phyloP scores from a whole-genome alignment of 2,329 filamentous ascomycete species.

The Hirsutella thompsonii region DNA sequence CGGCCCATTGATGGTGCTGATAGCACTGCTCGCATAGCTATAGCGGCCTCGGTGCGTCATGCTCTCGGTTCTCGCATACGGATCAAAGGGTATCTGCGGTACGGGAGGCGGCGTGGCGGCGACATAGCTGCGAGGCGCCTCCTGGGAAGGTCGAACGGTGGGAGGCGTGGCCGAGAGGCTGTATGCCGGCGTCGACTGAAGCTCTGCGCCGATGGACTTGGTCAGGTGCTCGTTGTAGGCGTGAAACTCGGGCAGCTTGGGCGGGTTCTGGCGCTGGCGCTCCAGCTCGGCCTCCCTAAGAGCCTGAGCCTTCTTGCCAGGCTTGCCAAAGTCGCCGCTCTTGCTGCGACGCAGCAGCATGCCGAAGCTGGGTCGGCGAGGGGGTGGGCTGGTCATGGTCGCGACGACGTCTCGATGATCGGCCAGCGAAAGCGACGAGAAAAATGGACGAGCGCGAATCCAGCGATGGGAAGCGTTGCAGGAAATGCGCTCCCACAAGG shows the following conservation, averaged over 20 bases:
- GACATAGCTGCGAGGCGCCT: conserved; percentile 28
- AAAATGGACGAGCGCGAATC: background rate
- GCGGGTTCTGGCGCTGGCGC: conserved; percentile 35
- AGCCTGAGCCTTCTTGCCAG: conserved; percentile 46
- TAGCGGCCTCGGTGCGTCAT: conserved; percentile 95
- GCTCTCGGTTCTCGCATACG: conserved; percentile 76
- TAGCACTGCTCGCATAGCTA: conserved; percentile 86
- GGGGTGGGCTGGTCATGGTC: conserved; percentile 16
- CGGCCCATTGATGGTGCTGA: conserved; percentile 87
- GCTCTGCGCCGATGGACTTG: conserved; percentile 36
- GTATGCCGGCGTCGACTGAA: conserved; percentile 46
- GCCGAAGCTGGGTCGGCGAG: conserved; percentile 32
- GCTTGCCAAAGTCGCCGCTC: conserved; percentile 50
- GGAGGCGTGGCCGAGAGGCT: conserved; percentile 29
- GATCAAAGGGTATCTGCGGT: conserved; percentile 55
- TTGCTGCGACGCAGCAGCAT: conserved; percentile 56
- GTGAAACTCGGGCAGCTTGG: conserved; percentile 39
- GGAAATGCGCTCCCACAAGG: too few relatives aligned
- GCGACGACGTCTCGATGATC: conserved; percentile 4
- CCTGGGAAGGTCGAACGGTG: conserved; percentile 36
- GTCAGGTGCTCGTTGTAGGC: conserved; percentile 32
- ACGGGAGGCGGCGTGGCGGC: conserved; percentile 31
- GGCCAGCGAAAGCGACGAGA: background rate
- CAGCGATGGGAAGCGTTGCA: background rate
- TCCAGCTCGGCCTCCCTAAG: conserved; percentile 36